A percentile compares a stretch with the other conserved stretches of the same genome.
Conservation (phyloP, 331 rosid species). For the Saraca asoca region DNA sequence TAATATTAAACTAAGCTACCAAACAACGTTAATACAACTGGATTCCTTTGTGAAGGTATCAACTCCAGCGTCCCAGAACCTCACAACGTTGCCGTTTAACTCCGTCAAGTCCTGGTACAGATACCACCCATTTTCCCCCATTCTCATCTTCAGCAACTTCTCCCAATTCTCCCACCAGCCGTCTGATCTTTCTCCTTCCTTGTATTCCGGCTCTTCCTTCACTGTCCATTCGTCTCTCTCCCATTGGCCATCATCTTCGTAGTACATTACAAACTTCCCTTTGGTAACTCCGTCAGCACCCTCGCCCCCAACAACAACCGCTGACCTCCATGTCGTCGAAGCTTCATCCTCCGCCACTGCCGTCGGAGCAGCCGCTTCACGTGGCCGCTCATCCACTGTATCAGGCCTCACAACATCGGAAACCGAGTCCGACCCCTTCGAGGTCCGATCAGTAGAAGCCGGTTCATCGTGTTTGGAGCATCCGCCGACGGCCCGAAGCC, state of each 20-base stretch:
- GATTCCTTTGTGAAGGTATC: conserved; percentile 3
- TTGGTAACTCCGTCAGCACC: conserved; percentile 37
- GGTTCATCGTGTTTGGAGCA: conserved; percentile 11
- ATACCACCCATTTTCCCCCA: conserved; percentile 66
- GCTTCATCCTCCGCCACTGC: neutral
- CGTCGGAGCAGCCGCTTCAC: neutral
- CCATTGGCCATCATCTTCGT: conserved; percentile 29
- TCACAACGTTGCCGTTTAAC: conserved; percentile 76
- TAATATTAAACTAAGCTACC: conserved; percentile 6
- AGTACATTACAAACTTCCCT: conserved; percentile 45
- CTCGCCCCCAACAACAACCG: neutral
- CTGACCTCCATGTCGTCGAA: neutral
- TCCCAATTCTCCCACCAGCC: conserved; percentile 58
- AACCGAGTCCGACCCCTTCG: neutral
- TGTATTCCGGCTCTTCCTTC: conserved; percentile 29
- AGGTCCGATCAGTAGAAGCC: neutral
- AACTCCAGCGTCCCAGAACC: conserved; percentile 57
- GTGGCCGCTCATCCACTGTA: neutral
- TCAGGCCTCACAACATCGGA: conserved; percentile 14
- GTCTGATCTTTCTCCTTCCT: neutral
- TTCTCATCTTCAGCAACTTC: conserved; percentile 40
- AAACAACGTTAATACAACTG: conserved; percentile 25
- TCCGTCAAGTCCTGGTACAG: conserved; percentile 62
- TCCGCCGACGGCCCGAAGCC: conserved; percentile 28
- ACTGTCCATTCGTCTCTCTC: conserved; percentile 29